phyloP scores from a whole-genome alignment of 1,284 basidiomycete genomes.

The Apiotrichum mycotoxinovorans region DNA sequence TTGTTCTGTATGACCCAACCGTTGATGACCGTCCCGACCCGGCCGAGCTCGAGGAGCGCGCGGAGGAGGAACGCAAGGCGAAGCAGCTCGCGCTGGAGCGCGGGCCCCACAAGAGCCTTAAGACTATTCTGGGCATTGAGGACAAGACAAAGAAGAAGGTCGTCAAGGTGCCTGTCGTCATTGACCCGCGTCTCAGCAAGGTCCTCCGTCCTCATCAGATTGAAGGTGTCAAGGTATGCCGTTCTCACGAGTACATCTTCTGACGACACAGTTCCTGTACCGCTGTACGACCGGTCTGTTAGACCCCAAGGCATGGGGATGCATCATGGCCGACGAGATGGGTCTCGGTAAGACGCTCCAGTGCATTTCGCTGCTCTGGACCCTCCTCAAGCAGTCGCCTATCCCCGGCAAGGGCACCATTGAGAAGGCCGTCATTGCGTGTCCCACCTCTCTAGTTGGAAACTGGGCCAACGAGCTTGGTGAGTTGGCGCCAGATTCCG shows the following conservation, averaged over 20 bases:
- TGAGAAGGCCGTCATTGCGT: constrained; percentile 97
- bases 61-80: constrained; percentile 64
- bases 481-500: constrained; percentile 41
- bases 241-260: constrained; percentile 1
- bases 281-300: constrained; percentile 90
- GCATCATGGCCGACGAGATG: constrained; percentile 99
- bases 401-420: constrained; percentile 79
- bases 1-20: constrained; percentile 95
- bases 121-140: constrained; percentile 71
- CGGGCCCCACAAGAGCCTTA: constrained; percentile 83
- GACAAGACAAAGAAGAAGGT: constrained; percentile 61
- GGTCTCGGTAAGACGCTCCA: constrained; percentile 92
- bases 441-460: constrained; percentile 91
- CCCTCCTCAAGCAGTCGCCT: constrained; percentile 93
- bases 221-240: constrained; percentile 86
- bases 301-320: constrained; percentile 87
- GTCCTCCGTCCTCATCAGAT: constrained; percentile 95
- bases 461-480: constrained; percentile 99
- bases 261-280: constrained; percentile 71
- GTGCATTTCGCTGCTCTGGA: constrained; percentile 95
- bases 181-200: constrained; percentile 82
- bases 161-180: constrained; percentile 91
- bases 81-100: constrained; percentile 60
- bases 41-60: constrained; percentile 52
- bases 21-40: constrained; percentile 86